A percentile compares a stretch with the other conserved stretches of the same genome.
Conservation (phyloP, 1,139 yeast genomes). For the Protomyces lactucae-debilis region DNA sequence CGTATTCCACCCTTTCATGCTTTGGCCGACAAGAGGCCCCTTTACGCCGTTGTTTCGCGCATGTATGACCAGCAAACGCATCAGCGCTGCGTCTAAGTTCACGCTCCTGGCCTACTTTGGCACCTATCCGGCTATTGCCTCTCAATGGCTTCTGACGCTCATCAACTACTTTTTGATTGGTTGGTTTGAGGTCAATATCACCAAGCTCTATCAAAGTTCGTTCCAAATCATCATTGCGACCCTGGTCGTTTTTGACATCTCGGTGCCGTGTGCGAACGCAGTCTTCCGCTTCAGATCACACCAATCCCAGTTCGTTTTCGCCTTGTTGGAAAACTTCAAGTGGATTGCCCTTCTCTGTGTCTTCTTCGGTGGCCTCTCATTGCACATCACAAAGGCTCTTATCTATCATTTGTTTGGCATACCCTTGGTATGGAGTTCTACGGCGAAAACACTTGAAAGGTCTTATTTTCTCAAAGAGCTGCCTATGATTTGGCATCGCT, state of each 20-base stretch:
- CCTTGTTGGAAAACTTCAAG: constrained; percentile 6
- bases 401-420: constrained; percentile 29
- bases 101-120: constrained; percentile 31
- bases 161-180: constrained; percentile 30
- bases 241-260: constrained; percentile 29
- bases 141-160: constrained; percentile 28
- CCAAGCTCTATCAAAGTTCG: constrained; percentile 28
- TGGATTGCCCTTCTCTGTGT: constrained; percentile 27
- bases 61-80: constrained; percentile 23
- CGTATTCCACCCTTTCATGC: constrained; percentile 28
- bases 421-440: constrained; percentile 31
- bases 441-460: constrained; percentile 25
- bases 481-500: constrained; percentile 15
- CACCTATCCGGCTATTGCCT: constrained; percentile 31
- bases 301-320: constrained; percentile 18
- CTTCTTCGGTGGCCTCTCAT: constrained; percentile 30
- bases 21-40: constrained; percentile 28
- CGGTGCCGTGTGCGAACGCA: constrained; percentile 30
- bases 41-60: constrained; percentile 30
- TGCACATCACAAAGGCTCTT: constrained; percentile 30
- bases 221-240: constrained; percentile 28
- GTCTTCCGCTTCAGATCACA: constrained; percentile 27
- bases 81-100: constrained; percentile 29
- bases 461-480: constrained; percentile 18
- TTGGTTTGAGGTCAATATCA: constrained; percentile 28